phyloP scores from a whole-genome alignment of 192 early-diverging fungal species.

The Diversispora eburnea region DNA sequence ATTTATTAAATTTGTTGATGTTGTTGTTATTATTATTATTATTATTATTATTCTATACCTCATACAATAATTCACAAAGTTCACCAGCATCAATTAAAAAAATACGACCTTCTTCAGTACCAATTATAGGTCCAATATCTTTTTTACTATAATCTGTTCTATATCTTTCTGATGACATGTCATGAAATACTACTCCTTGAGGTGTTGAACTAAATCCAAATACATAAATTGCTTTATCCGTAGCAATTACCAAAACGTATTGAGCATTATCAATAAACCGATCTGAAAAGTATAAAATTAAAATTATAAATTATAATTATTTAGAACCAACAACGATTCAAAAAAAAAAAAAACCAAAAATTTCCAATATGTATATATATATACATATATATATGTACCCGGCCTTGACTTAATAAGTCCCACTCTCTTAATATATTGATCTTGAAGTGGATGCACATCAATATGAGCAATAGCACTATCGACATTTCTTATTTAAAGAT shows the following conservation, averaged over 20 bases:
- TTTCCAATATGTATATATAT: neutral
- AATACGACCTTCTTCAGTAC: constrained; percentile 16
- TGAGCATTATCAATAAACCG: constrained; percentile 20
- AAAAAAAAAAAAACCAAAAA: no score
- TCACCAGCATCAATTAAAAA: constrained; percentile 17
- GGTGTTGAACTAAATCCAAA: constrained; percentile 10
- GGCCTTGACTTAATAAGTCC: constrained; percentile 10
- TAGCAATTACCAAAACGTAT: constrained; percentile 14
- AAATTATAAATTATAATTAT: neutral
- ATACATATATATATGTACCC: neutral
- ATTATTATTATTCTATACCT: neutral
- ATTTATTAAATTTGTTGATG: neutral
- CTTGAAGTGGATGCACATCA: constrained; percentile 6
- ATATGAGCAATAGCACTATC: constrained; percentile 14
- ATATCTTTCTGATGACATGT: constrained; percentile 15
- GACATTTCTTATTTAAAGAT: neutral
- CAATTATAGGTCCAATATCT: constrained; percentile 7
- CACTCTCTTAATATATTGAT: constrained; percentile 4
- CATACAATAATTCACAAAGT: constrained; percentile 18
- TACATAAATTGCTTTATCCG: constrained; percentile 1
- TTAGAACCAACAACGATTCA: neutral
- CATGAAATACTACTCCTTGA: constrained; percentile 3
- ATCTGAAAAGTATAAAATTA: neutral
- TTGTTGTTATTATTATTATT: no score
- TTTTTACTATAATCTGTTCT: constrained; percentile 15